Base-by-base conservation (phyloP, 371 early-diverging fungal species). In the Actinomortierella wolfii region DNA sequence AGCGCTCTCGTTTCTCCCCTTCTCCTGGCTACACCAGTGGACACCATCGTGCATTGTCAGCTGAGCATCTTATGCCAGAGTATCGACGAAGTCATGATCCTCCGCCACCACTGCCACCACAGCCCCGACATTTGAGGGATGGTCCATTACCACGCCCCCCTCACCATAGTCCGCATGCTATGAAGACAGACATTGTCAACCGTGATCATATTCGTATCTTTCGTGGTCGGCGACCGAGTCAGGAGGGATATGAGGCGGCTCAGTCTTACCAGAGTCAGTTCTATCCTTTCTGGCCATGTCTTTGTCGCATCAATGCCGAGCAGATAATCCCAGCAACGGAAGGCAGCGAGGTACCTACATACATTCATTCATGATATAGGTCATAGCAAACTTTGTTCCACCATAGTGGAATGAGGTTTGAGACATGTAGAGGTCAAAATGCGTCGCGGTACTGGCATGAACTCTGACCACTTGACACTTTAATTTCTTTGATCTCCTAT, bases 201-300 rank as follows among this genome's bases (percentile, higher is more conserved):
- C 21, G 41, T n/a, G 66, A 71, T 34, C 61, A 58, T 40, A 34
- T 34, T 34, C 34, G 34, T 34, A 34, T 34, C 34, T 20, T 6
- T 21, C 24, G 47, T 18, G 18, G 50, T 29, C 34, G 52, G 42
- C 43, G 29, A 40, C 42, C 42, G 11, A 39, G 49, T 20, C 48
- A 41, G 28, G 39, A 43, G 40, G 51, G 43, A 15, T 55, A 55
- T 20, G 71, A 65, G 29, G 55, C 61, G 2, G 23, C 61, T 11
- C 21, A 13, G 1, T 65, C 61, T 1, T 65, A 70, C 23, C 54
- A 39, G 14, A 70, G 65, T 18, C 58, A 61, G 20, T n/a, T 54
- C 5, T 61, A 61, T 29, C 40, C 57, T 1, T 70, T 64, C 34
- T 70, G 71, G 71, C 71, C 71, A 3, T 58, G 61, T 43, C 61